Percentiles rank a stretch among this genome's conserved stretches.
Conservation (phyloP, 176 grass and related monocot genomes). For the Zoysia japonica region DNA sequence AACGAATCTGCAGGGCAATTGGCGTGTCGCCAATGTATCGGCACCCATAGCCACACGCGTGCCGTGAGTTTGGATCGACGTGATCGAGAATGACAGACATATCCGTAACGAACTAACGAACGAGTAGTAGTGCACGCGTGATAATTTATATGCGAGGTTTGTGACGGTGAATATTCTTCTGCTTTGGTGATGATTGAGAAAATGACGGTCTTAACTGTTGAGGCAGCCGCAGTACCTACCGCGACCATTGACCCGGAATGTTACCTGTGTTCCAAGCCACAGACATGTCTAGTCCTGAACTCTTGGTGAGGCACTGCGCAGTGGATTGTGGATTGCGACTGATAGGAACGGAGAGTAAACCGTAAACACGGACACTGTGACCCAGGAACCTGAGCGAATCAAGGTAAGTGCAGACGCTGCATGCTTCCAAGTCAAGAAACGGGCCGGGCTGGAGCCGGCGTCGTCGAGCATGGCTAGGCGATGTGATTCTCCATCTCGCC, state of each 20-base stretch:
- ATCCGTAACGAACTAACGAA: too few relatives aligned
- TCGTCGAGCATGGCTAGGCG: too few relatives aligned
- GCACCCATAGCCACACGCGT: neutral
- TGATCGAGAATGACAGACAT: constrained; percentile 11
- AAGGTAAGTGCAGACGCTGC: too few relatives aligned
- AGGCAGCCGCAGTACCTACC: neutral
- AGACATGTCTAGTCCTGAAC: neutral
- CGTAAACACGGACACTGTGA: neutral
- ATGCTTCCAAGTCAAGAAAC: too few relatives aligned
- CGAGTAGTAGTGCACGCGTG: neutral
- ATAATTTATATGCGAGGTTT: neutral
- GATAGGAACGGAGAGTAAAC: neutral
- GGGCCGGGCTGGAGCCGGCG: too few relatives aligned
- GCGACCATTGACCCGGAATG: neutral
- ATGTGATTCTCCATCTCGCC: too few relatives aligned
- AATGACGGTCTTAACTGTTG: neutral
- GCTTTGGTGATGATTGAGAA: neutral
- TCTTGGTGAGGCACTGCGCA: too few relatives aligned
- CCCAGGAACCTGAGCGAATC: too few relatives aligned
- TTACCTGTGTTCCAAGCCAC: neutral
- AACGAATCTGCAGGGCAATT: neutral
- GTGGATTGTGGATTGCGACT: neutral
- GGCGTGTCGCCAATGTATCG: neutral
- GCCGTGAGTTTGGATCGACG: neutral
- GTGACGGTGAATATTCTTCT: constrained; percentile 6